Evolutionary conservation across 768 basidiomycete species (phyloP).

Genomic region (Lentinus brumalis): DNA sequence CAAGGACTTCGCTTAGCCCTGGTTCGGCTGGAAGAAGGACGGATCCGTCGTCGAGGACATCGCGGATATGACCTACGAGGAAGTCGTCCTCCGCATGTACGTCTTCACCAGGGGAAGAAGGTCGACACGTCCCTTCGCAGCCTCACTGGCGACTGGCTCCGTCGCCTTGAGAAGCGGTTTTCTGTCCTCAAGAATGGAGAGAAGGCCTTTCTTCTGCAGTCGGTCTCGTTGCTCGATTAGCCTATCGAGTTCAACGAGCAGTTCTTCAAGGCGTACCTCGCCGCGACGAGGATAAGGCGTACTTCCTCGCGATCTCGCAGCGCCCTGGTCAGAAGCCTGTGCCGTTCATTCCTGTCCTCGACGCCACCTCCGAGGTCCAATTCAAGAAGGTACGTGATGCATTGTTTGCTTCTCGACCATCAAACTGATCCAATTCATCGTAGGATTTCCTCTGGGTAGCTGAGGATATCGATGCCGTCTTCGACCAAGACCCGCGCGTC

Average conservation of each 20-base stretch:
- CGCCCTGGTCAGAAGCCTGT: slow-evolving; percentile 97
- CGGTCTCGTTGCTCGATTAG: slow-evolving; percentile 82
- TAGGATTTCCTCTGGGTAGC: slow-evolving; percentile 97
- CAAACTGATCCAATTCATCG: slow-evolving; percentile 1
- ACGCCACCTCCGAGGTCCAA: slow-evolving; percentile 95
- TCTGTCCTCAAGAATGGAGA: slow-evolving; percentile 79
- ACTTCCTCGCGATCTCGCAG: slow-evolving; percentile 94
- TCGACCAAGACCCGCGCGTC: slow-evolving; percentile 98
- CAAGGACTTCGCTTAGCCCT: slow-evolving; percentile 92
- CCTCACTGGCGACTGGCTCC: slow-evolving; percentile 94
- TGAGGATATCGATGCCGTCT: slow-evolving; percentile 98
- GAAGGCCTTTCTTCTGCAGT: slow-evolving; percentile 84
- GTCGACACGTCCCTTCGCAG: slow-evolving; percentile 90
- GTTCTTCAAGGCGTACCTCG: slow-evolving; percentile 86
- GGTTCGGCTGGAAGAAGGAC: slow-evolving; percentile 98
- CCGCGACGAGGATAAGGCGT: slow-evolving; percentile 92
- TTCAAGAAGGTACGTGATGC: slow-evolving; percentile 97
- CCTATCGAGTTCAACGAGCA: slow-evolving; percentile 73
- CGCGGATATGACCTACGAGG: slow-evolving; percentile 98
- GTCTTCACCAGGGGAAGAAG: slow-evolving; percentile 91
- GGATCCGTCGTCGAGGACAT: slow-evolving; percentile 81
- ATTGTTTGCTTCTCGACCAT: no score
- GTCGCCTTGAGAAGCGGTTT: slow-evolving; percentile 94
- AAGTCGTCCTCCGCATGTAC: slow-evolving; percentile 92
- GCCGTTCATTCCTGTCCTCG: slow-evolving; percentile 96